A percentile compares a stretch with the other conserved stretches of the same genome.
Conservation (phyloP, 2,329 filamentous ascomycete species). For the Lecanoromycetidae sp. region DNA sequence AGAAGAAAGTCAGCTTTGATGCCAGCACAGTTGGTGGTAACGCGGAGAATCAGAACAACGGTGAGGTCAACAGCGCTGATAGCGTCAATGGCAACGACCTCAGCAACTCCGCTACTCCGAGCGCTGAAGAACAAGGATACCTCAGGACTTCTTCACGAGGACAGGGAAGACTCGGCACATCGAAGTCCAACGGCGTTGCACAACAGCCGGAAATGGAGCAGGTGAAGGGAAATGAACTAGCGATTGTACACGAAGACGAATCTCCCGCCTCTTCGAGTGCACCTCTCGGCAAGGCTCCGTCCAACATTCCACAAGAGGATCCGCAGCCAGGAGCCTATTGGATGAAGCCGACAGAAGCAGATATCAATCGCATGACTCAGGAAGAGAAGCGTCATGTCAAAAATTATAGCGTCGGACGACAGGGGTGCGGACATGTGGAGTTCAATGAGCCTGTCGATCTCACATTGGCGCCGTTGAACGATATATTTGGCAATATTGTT, state of each 20-base stretch:
- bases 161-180: slow-evolving; percentile 34
- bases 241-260: slow-evolving; percentile 65
- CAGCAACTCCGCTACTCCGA: slow-evolving; percentile 36
- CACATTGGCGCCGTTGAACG: slow-evolving; percentile 62
- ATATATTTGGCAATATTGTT: slow-evolving; percentile 67
- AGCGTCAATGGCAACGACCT: slow-evolving; percentile 37
- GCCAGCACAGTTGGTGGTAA: slow-evolving; percentile 43
- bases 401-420: slow-evolving; percentile 69
- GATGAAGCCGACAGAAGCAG: slow-evolving; percentile 64
- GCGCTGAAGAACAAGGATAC: slow-evolving; percentile 48
- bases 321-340: slow-evolving; percentile 67
- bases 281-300: slow-evolving; percentile 23
- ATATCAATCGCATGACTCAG: slow-evolving; percentile 67
- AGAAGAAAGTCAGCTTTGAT: slow-evolving; percentile 90
- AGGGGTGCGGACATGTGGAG: slow-evolving; percentile 65
- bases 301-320: slow-evolving; percentile 26
- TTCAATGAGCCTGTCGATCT: slow-evolving; percentile 79
- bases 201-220: slow-evolving; percentile 55
- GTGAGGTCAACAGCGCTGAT: slow-evolving; percentile 37
- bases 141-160: slow-evolving; percentile 43
- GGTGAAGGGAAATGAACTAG: slow-evolving; percentile 61
- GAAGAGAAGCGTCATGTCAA: slow-evolving; percentile 63
- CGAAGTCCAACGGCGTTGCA: slow-evolving; percentile 27
- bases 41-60: slow-evolving; percentile 28
- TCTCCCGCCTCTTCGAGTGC: slow-evolving; percentile 28